phyloP scores from a whole-genome alignment of 2,329 filamentous ascomycete species.

The Colletotrichum sp. region DNA sequence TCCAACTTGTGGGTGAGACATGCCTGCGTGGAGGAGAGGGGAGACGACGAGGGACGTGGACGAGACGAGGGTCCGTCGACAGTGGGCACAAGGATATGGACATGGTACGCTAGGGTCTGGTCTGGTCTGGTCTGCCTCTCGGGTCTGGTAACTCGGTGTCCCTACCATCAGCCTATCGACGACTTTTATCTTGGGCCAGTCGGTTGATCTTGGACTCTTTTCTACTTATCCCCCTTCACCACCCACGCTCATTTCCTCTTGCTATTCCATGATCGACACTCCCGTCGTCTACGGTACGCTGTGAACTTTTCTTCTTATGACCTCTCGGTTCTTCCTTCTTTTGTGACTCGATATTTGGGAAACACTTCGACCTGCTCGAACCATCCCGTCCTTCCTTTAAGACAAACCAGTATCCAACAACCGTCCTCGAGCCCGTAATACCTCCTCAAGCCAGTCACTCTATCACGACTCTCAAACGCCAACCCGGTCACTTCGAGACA shows the following conservation, averaged over 20 bases:
- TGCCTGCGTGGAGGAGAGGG: slow-evolving; percentile 38
- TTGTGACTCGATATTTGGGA: slow-evolving; percentile 50
- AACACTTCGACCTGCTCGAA: slow-evolving; percentile 35
- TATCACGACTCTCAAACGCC: slow-evolving; percentile 29
- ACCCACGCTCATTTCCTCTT: slow-evolving; percentile 39
- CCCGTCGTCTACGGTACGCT: slow-evolving; percentile 46
- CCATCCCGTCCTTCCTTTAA: slow-evolving; percentile 51
- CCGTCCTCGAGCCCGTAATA: slow-evolving; percentile 26
- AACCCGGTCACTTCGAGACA: slow-evolving; percentile 12
- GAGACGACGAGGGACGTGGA: slow-evolving; percentile 26
- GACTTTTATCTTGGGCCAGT: slow-evolving; percentile 41
- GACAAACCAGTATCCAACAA: slow-evolving; percentile 26
- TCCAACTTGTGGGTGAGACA: slow-evolving; percentile 55
- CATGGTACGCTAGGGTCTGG: slow-evolving; percentile 30
- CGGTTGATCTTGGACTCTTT: slow-evolving; percentile 44
- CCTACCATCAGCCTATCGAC: slow-evolving; percentile 33
- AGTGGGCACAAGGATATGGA: slow-evolving; percentile 16
- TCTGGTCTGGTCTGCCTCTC: slow-evolving; percentile 3
- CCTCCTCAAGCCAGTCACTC: slow-evolving; percentile 30
- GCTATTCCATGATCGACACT: slow-evolving; percentile 53
- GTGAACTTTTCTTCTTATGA: slow-evolving; percentile 52
- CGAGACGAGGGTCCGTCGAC: slow-evolving; percentile 28
- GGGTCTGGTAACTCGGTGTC: slow-evolving; percentile 10
- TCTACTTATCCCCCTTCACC: slow-evolving; percentile 58
- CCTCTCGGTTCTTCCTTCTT: slow-evolving; percentile 56